These are phyloP conservation scores for Dissophora ornata DNA, from an alignment of 192 early-diverging fungal genomes.

Conservation along the genomic window DNA sequence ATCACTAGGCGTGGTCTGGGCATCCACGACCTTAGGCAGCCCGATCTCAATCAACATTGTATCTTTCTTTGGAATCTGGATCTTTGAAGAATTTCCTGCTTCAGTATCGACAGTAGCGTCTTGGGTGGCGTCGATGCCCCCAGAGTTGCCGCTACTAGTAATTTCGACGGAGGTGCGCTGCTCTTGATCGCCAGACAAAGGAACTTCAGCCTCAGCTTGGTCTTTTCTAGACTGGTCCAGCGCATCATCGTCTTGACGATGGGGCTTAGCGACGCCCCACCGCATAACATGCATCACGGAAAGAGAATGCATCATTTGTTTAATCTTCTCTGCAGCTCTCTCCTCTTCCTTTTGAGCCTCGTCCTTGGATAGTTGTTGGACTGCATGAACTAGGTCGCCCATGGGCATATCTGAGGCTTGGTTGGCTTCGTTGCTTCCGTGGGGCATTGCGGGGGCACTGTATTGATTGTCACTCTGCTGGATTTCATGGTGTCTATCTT, in stretches of 20 bases:
- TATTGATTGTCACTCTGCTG: too few species aligned
- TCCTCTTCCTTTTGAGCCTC: slow-evolving; percentile 24
- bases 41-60: slow-evolving; percentile 20
- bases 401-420: not conserved
- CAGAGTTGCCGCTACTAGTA: too few species aligned
- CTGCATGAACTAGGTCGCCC: not conserved
- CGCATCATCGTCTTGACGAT: not conserved
- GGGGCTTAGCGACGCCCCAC: not conserved
- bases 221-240: not conserved
- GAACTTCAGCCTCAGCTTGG: not conserved
- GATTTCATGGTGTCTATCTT: too few species aligned
- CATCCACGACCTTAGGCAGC: slow-evolving; percentile 18
- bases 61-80: slow-evolving; percentile 6
- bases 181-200: not conserved
- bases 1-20: slow-evolving; percentile 17
- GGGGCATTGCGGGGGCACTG: too few species aligned
- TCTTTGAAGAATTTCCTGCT: not conserved
- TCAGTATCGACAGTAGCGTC: not conserved
- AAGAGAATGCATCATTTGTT: slow-evolving; percentile 16
- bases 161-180: too few species aligned
- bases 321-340: slow-evolving; percentile 33
- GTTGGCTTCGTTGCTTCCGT: too few species aligned
- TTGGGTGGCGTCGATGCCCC: too few species aligned
- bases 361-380: slow-evolving; percentile 9
- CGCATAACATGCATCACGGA: slow-evolving; percentile 19